Percentiles rank a stretch among this genome's conserved stretches.
Conservation (phyloP, 495 filamentous ascomycete genomes). For the Hyaloscypha variabilis region DNA sequence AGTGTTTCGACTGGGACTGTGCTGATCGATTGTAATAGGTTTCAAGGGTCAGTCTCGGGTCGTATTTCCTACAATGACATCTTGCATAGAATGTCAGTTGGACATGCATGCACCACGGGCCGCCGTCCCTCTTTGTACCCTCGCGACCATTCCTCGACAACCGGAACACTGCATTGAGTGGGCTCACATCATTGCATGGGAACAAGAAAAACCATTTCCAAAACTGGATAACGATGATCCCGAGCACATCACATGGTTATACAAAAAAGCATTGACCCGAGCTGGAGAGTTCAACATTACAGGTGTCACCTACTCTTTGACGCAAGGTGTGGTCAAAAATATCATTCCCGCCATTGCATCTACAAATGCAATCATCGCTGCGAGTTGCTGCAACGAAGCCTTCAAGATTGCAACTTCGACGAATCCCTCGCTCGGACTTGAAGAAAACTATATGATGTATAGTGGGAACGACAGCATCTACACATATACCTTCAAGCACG, state of each 20-base stretch:
- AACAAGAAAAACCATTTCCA: slow-evolving; percentile 62
- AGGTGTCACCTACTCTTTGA: slow-evolving; percentile 94
- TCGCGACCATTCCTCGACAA: slow-evolving; percentile 95
- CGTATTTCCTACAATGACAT: slow-evolving; percentile 86
- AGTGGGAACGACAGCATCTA: slow-evolving; percentile 93
- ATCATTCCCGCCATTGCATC: slow-evolving; percentile 99
- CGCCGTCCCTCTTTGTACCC: slow-evolving; percentile 93
- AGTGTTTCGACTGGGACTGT: neutral
- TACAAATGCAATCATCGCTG: slow-evolving; percentile 96
- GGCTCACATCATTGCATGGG: slow-evolving; percentile 83
- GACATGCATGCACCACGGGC: slow-evolving; percentile 96
- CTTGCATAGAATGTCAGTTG: slow-evolving; percentile 97
- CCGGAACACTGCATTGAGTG: slow-evolving; percentile 99
- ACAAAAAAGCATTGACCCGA: slow-evolving; percentile 78
- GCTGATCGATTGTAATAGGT: slow-evolving; percentile 46
- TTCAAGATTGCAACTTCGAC: slow-evolving; percentile 86
- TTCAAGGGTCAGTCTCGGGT: slow-evolving; percentile 98
- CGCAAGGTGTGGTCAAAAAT: slow-evolving; percentile 98
- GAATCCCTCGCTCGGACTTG: slow-evolving; percentile 70
- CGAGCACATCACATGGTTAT: slow-evolving; percentile 97
- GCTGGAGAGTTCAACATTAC: slow-evolving; percentile 87
- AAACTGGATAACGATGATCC: slow-evolving; percentile 93
- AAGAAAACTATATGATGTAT: slow-evolving; percentile 99
- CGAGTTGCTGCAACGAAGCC: slow-evolving; percentile 93
- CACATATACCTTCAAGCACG: slow-evolving; percentile 93